Percentiles rank a stretch among this genome's conserved stretches.
Conservation (phyloP, 495 filamentous ascomycete genomes). For the Neurospora discreta region DNA sequence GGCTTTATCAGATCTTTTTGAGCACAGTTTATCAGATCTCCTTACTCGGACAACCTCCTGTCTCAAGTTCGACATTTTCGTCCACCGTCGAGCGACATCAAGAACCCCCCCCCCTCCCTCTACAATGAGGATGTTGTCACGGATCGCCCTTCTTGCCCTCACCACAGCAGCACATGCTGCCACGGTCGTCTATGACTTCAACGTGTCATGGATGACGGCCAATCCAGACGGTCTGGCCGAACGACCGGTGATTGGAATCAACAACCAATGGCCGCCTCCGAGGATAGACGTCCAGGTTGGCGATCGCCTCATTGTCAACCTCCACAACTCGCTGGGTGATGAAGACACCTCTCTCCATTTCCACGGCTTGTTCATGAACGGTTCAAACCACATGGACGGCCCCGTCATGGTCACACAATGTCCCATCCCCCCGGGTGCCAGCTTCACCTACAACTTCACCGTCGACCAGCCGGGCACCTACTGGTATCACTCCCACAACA, state of each 20-base stretch:
- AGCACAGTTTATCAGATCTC: background rate
- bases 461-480: conserved; percentile 65
- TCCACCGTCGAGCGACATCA: background rate
- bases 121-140: background rate
- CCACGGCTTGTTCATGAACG: conserved; percentile 65
- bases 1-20: background rate
- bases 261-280: conserved; percentile 68
- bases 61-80: background rate
- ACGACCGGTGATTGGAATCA: conserved; percentile 67
- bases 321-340: conserved; percentile 62
- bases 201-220: conserved; percentile 66
- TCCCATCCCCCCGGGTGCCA: conserved; percentile 48
- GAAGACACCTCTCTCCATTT: conserved; percentile 62
- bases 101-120: background rate
- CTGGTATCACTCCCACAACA: conserved; percentile 72
- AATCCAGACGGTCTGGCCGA: conserved; percentile 66
- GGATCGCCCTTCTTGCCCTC: conserved; percentile 5
- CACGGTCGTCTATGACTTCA: conserved; percentile 66
- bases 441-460: conserved; percentile 67
- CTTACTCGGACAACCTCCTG: too few relatives aligned
- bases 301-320: conserved; percentile 59
- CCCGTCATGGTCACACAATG: conserved; percentile 58
- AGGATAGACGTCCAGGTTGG: conserved; percentile 57
- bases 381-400: conserved; percentile 64
- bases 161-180: conserved; percentile 26